phyloP scores from a whole-genome alignment of 2,329 filamentous ascomycete species.

The Botrytis hyacinthi region DNA sequence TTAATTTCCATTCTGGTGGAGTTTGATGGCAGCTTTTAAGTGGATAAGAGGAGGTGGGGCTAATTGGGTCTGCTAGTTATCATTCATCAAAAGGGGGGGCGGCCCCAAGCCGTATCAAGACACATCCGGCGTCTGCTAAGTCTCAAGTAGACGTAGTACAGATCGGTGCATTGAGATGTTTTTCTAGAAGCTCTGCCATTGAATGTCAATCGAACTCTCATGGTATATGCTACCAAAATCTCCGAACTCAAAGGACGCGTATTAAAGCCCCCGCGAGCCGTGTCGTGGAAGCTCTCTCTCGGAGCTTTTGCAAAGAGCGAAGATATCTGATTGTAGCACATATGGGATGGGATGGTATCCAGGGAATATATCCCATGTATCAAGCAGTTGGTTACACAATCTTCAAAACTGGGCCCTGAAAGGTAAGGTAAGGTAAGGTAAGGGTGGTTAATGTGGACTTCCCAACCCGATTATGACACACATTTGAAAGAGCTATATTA shows the following conservation, averaged over 20 bases:
- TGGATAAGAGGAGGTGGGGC: not conserved
- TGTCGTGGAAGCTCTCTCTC: not conserved
- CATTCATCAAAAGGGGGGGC: not conserved
- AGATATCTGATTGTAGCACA: not conserved
- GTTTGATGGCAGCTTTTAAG: not conserved
- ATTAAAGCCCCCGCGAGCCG: not conserved
- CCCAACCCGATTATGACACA: not conserved
- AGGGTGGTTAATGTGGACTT: not conserved
- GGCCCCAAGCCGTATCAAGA: not conserved
- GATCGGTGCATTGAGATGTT: not conserved
- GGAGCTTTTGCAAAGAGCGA: not conserved
- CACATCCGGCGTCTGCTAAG: not conserved
- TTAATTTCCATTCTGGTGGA: not conserved
- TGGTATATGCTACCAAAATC: not conserved
- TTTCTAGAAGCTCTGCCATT: not conserved
- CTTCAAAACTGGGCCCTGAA: not conserved
- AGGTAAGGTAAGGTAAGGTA: not conserved
- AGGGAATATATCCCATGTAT: not conserved
- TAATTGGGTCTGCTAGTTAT: not conserved
- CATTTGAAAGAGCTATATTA: not conserved
- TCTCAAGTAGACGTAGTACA: not conserved
- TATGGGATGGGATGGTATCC: not conserved
- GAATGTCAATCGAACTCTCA: not conserved
- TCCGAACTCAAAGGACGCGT: not conserved
- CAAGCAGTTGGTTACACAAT: not conserved